These are phyloP conservation scores for Calonectria hawksworthii DNA, from an alignment of 2,329 filamentous ascomycete genomes.

Conservation along the genomic window DNA sequence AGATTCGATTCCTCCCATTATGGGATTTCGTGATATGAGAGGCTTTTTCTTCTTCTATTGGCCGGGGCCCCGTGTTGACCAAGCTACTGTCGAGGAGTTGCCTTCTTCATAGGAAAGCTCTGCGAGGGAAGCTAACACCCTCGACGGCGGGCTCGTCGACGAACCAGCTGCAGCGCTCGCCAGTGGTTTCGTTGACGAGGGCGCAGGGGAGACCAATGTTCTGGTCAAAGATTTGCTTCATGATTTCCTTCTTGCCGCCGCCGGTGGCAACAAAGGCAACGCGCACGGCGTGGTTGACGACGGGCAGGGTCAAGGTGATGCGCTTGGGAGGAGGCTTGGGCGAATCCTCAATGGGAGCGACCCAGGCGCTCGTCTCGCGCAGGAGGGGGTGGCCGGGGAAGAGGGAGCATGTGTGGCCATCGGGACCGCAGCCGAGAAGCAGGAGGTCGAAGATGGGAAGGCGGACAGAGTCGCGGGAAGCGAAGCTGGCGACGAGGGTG, in stretches of 20 bases:
- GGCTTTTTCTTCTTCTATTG: background rate
- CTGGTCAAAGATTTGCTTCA: constrained; percentile 92
- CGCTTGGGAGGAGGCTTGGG: constrained; percentile 93
- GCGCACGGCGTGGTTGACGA: constrained; percentile 87
- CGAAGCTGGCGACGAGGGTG: constrained; percentile 86
- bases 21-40: background rate
- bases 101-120: constrained; percentile 69
- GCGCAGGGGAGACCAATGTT: constrained; percentile 85
- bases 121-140: constrained; percentile 85
- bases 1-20: background rate
- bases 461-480: constrained; percentile 92
- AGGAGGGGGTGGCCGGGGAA: constrained; percentile 93
- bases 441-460: constrained; percentile 96
- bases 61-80: constrained; percentile 22
- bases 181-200: constrained; percentile 86
- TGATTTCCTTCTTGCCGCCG: constrained; percentile 87
- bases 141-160: constrained; percentile 89
- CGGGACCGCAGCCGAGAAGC: constrained; percentile 92
- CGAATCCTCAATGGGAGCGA: constrained; percentile 90
- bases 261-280: constrained; percentile 95
- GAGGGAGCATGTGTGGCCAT: constrained; percentile 96
- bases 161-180: constrained; percentile 95
- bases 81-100: constrained; percentile 18
- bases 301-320: constrained; percentile 93
- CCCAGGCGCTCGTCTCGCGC: constrained; percentile 91